Percentiles rank a stretch among this genome's conserved stretches.
phyloP scores from a whole-genome alignment of 2,329 filamentous ascomycete species.

The Cadophora gregata region DNA sequence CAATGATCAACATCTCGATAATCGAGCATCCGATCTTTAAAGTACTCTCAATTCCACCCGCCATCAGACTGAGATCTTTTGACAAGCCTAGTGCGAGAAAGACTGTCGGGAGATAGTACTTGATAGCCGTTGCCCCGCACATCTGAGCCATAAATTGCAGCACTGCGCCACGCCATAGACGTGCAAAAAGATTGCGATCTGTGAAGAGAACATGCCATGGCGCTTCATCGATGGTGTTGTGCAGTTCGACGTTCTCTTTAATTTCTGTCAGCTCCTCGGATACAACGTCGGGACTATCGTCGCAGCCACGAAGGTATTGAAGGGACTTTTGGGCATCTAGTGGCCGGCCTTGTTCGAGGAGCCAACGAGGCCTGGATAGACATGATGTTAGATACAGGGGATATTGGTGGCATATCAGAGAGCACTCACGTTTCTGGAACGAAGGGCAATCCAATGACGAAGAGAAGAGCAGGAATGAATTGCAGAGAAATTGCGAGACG shows the following conservation, averaged over 20 bases:
- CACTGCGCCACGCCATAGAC: conserved; percentile 61
- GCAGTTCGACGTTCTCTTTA: conserved; percentile 47
- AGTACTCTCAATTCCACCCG: conserved; percentile 62
- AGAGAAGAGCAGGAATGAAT: conserved; percentile 56
- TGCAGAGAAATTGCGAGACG: conserved; percentile 58
- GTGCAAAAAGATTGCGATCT: conserved; percentile 53
- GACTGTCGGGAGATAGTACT: conserved; percentile 63
- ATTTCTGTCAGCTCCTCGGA: conserved; percentile 52
- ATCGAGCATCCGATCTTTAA: conserved; percentile 62
- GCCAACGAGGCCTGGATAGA: conserved; percentile 58
- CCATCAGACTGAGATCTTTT: conserved; percentile 55
- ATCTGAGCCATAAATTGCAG: conserved; percentile 66
- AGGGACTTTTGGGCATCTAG: conserved; percentile 53
- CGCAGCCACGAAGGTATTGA: conserved; percentile 53
- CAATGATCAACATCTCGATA: conserved; percentile 62
- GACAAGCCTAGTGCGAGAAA: conserved; percentile 57
- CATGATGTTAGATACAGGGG: background rate
- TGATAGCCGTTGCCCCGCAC: conserved; percentile 65
- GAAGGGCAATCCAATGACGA: conserved; percentile 56
- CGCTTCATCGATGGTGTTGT: conserved; percentile 48
- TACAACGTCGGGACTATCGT: conserved; percentile 49
- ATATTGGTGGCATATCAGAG: background rate
- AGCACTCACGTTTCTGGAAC: conserved; percentile 58
- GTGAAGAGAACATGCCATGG: conserved; percentile 50
- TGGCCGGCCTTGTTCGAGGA: conserved; percentile 55